These are phyloP conservation scores for Podila epicladia DNA, from an alignment of 192 early-diverging fungal genomes.

Conservation along the genomic window DNA sequence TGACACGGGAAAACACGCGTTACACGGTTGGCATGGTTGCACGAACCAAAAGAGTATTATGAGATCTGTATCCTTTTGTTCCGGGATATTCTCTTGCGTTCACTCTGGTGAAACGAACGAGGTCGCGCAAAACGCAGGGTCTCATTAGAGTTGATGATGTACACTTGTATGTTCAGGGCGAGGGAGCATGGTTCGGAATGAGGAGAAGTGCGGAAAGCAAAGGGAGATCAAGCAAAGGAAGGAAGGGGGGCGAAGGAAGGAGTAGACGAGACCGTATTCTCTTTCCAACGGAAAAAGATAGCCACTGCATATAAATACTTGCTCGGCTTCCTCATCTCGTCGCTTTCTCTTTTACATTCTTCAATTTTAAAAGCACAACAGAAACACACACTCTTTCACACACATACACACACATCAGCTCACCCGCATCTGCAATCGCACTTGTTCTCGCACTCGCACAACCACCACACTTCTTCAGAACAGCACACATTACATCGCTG, in stretches of 20 bases:
- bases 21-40: not conserved
- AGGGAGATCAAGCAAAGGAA: too few relatives aligned
- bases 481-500: not conserved
- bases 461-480: not conserved
- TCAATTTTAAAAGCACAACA: not conserved
- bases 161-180: too few relatives aligned
- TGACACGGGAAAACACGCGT: not conserved
- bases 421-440: not conserved
- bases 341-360: not conserved
- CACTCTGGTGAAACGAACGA: too few relatives aligned
- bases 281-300: not conserved
- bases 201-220: too few relatives aligned
- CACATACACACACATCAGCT: not conserved
- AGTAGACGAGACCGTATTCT: too few relatives aligned
- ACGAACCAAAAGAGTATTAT: not conserved
- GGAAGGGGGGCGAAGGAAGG: too few relatives aligned
- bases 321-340: not conserved
- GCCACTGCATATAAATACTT: not conserved
- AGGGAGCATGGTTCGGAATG: too few relatives aligned
- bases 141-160: too few relatives aligned
- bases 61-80: not conserved
- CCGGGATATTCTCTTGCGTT: not conserved
- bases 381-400: not conserved
- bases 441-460: not conserved
- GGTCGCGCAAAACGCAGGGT: too few relatives aligned